Evolutionary conservation across 2,329 filamentous ascomycete species (phyloP).

Genomic region (Proliferodiscus dingleyae): DNA sequence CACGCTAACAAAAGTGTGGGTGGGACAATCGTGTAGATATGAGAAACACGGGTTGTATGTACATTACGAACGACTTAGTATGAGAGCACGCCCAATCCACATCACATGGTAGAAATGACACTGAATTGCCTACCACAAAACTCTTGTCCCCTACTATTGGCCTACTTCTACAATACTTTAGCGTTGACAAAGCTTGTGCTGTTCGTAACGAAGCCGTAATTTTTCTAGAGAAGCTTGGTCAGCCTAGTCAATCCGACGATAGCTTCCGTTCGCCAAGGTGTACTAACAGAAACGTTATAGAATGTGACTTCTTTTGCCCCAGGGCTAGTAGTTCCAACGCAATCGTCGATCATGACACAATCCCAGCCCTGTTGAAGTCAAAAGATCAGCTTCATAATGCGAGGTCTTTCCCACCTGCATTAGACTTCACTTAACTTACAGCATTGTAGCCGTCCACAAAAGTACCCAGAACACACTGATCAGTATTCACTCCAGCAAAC

Average conservation of each 20-base stretch:
- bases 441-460: slow-evolving; percentile 50
- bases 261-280: background rate
- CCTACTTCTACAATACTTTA: slow-evolving; percentile 10
- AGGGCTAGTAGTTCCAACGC: slow-evolving; percentile 45
- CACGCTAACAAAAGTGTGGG: background rate
- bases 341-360: slow-evolving; percentile 50
- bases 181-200: slow-evolving; percentile 15
- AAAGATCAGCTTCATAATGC: background rate
- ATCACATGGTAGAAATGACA: slow-evolving; percentile 1
- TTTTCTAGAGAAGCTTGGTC: slow-evolving; percentile 7
- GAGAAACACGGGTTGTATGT: background rate
- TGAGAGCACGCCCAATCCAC: slow-evolving; percentile 3
- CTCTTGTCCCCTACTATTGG: background rate
- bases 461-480: slow-evolving; percentile 55
- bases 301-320: slow-evolving; percentile 34
- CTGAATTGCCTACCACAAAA: background rate
- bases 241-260: background rate
- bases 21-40: background rate
- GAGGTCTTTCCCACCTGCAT: background rate
- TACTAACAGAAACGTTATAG: slow-evolving; percentile 35
- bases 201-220: slow-evolving; percentile 23
- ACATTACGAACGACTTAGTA: background rate
- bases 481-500: slow-evolving; percentile 56
- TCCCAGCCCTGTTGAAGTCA: background rate
- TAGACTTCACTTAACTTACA: slow-evolving; percentile 44